phyloP scores from a whole-genome alignment of 192 early-diverging fungal species.

The Globomyces pollinis-pini region DNA sequence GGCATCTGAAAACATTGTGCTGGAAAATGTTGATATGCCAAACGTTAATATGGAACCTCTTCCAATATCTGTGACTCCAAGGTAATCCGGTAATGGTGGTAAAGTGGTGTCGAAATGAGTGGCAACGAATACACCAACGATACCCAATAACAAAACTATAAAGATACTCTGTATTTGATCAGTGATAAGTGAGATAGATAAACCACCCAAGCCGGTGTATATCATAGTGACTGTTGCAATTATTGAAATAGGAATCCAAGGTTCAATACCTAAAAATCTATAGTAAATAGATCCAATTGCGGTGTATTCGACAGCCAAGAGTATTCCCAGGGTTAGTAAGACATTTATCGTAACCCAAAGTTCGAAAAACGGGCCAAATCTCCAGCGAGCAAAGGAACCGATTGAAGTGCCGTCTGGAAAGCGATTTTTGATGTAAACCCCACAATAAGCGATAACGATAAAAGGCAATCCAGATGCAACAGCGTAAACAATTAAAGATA shows the following conservation, averaged over 20 bases:
- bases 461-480: conserved; percentile 33
- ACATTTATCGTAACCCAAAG: conserved; percentile 22
- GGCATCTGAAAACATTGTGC: conserved; percentile 44
- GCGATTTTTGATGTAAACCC: conserved; percentile 5
- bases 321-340: conserved; percentile 29
- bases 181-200: conserved; percentile 37
- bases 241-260: conserved; percentile 28
- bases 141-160: conserved; percentile 15
- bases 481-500: conserved; percentile 23
- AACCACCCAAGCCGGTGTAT: conserved; percentile 37
- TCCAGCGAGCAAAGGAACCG: conserved; percentile 20
- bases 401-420: conserved; percentile 28
- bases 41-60: conserved; percentile 28
- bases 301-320: conserved; percentile 32
- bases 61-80: conserved; percentile 30
- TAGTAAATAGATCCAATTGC: conserved; percentile 34
- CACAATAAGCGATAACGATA: conserved; percentile 14
- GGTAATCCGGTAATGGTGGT: conserved; percentile 17
- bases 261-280: conserved; percentile 19
- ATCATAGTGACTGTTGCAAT: conserved; percentile 37
- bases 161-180: conserved; percentile 34
- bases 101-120: conserved; percentile 20
- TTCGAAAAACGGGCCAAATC: conserved; percentile 20
- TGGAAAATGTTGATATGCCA: conserved; percentile 25
- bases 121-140: conserved; percentile 26